Conservation (phyloP, 148 eudicot genomes). For the Rhododendron ovatum region DNA sequence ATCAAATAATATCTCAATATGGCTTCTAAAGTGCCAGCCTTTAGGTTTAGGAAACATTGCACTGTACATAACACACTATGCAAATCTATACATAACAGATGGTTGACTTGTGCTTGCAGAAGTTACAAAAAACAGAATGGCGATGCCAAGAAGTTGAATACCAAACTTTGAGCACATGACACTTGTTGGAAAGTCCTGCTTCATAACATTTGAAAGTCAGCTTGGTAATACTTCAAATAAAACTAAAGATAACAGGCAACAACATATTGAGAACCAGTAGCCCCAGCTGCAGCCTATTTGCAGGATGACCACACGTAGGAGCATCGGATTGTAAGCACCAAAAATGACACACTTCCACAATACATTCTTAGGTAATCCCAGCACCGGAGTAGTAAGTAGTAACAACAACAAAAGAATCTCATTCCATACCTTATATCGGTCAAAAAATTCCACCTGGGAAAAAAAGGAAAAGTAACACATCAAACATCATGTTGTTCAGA, state of each 20-base stretch:
- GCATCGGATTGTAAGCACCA: neutral
- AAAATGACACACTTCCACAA: neutral
- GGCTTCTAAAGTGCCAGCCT: neutral
- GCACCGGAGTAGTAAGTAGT: neutral
- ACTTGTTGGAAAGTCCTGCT: neutral
- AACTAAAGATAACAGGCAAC: neutral
- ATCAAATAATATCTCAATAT: neutral
- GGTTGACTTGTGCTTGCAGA: neutral
- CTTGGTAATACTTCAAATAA: neutral
- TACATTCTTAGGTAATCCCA: neutral
- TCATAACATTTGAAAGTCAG: neutral
- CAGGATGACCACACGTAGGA: neutral
- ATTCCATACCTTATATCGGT: constrained; percentile 76
- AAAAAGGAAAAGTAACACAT: constrained; percentile 12
- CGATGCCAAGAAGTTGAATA: constrained; percentile 1
- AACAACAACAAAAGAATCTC: constrained; percentile 5
- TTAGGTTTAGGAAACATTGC: neutral
- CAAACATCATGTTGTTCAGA: neutral
- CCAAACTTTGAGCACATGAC: neutral
- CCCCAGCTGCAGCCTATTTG: neutral
- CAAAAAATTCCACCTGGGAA: constrained; percentile 86
- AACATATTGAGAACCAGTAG: neutral
- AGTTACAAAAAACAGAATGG: neutral
- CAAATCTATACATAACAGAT: neutral
- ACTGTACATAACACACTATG: neutral